These are phyloP conservation scores for Fusarium xylarioides DNA, from an alignment of 2,329 filamentous ascomycete species.

Conservation along the genomic window DNA sequence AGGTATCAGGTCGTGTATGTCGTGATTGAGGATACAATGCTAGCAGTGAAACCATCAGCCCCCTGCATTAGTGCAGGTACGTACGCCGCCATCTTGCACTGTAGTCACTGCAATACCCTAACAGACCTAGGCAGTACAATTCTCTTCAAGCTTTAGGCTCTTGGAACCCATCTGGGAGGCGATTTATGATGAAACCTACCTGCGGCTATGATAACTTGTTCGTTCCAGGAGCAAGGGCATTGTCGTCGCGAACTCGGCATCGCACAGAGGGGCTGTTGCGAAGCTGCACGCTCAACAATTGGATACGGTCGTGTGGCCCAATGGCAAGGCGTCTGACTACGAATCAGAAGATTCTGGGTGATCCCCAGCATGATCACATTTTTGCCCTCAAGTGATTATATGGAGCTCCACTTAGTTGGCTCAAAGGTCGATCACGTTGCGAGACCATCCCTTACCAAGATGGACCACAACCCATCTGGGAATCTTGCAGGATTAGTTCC, in stretches of 20 bases:
- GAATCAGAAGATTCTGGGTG: conserved; percentile 44
- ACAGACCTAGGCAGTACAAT: too few species aligned
- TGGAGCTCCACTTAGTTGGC: background rate
- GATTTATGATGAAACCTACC: too few species aligned
- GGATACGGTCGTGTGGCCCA: conserved; percentile 29
- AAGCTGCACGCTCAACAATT: background rate
- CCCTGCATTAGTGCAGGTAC: background rate
- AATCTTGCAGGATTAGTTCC: background rate
- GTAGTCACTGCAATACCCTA: too few species aligned
- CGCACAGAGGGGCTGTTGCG: background rate
- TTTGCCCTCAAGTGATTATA: accelerated
- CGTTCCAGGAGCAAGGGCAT: accelerated
- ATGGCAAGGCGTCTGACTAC: conserved; percentile 44
- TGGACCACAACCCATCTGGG: accelerated
- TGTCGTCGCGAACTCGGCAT: accelerated
- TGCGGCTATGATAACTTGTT: background rate
- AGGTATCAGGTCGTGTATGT: too few species aligned
- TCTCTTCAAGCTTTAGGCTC: too few species aligned
- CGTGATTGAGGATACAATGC: background rate
- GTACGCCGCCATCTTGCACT: accelerated
- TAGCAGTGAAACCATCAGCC: background rate
- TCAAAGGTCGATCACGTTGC: too few species aligned
- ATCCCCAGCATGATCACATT: conserved; percentile 38
- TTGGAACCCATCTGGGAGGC: too few species aligned
- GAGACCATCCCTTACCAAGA: background rate